phyloP scores from a whole-genome alignment of 441 rosid genomes.

The Brassica hybrid region DNA sequence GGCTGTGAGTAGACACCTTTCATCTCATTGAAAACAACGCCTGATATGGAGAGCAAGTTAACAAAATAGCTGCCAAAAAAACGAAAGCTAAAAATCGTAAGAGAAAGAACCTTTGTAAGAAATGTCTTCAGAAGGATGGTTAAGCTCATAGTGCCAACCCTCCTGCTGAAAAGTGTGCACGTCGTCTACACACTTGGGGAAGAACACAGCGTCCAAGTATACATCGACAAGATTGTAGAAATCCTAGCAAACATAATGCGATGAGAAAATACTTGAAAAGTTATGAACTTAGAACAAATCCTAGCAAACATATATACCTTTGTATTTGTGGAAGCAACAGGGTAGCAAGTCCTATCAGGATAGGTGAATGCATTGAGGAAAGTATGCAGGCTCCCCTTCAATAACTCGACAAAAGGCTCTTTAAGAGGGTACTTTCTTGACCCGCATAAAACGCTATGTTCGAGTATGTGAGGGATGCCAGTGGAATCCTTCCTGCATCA shows the following conservation, averaged over 20 bases:
- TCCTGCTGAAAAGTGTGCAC: conserved; percentile 82
- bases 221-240: conserved; percentile 96
- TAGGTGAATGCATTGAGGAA: conserved; percentile 95
- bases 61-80: conserved; percentile 11
- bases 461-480: conserved; percentile 96
- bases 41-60: conserved; percentile 48
- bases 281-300: too few species aligned
- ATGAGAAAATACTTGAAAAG: neutral
- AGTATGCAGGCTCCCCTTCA: conserved; percentile 93
- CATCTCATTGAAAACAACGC: conserved; percentile 99
- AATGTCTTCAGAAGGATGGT: conserved; percentile 83
- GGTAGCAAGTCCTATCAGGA: conserved; percentile 98
- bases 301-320: conserved; percentile 59
- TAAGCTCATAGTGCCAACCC: conserved; percentile 98
- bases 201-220: conserved; percentile 95
- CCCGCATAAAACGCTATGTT: conserved; percentile 96
- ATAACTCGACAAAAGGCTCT: conserved; percentile 94
- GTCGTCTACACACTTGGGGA: conserved; percentile 92
- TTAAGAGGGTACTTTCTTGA: conserved; percentile 96
- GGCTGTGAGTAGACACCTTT: conserved; percentile 99
- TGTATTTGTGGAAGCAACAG: conserved; percentile 91
- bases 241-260: conserved; percentile 57
- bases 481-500: conserved; percentile 89
- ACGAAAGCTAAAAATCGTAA: neutral
- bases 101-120: conserved; percentile 73